Evolutionary conservation across 2,329 filamentous ascomycete genomes (phyloP), one percentile per base, ranked within the genome.

Genomic region (Colletotrichum liriopes): DNA sequence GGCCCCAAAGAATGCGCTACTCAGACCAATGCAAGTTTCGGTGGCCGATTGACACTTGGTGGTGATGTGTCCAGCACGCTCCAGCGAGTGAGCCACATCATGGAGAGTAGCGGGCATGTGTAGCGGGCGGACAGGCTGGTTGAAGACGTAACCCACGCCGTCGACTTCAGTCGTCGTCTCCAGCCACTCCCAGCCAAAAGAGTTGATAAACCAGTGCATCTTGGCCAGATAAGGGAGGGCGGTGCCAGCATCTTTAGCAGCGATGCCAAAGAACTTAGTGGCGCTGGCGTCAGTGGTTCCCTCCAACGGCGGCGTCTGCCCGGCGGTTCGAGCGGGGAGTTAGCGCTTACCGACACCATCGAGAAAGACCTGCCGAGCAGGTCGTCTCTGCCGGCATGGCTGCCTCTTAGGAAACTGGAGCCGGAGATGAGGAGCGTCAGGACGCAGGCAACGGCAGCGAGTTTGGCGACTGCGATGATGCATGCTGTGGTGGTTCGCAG

Each of bases 21-120:
- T 65, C 20, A 45, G 26, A 18, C 65, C 65, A 51, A 72, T 64
- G 59, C 59, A 60, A 49, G 52, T 47, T 37, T 70, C 70, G 65
- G 59, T n/a, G 52, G 59, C 69, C 56, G 68, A 39, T n/a, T 60
- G 51, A 49, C 70, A 65, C 9, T 32, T 60, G 32, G 16, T 20
- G 35, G 26, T 49, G 51, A 60, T 54, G 64, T 67, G 65, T 43
- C 58, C 58, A 54, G 51, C 51, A 43, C 43, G 18, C 16, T 54
- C 45, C 29, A 55, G 45, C 16, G 52, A n/a, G 26, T 26, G 9
- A 20, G 65, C 39, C 29, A 37, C 59, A 41, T 64, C 60, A 43
- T 60, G 70, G 35, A 65, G 41, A 1, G 37, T 39, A 14, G 43
- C 54, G 29, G 65, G 65, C 45, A 60, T 49, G 14, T 69, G 65